These are phyloP conservation scores for Haplosporangium sp. DNA, from an alignment of 371 early-diverging fungal genomes.

Conservation along the genomic window DNA sequence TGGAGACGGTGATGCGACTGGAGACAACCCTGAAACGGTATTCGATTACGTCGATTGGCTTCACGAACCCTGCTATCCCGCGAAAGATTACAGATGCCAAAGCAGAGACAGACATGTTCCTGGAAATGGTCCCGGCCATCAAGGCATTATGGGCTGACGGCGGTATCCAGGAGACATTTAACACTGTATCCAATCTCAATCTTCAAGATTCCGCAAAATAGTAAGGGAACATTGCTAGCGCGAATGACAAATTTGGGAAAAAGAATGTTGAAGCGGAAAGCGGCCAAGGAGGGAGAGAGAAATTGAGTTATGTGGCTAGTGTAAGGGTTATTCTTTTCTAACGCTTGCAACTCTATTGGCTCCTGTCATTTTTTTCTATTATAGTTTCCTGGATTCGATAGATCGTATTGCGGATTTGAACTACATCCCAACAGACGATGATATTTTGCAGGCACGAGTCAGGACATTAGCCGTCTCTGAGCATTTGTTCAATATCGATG, in stretches of 20 bases:
- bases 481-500: slow-evolving; percentile 57
- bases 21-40: slow-evolving; percentile 43
- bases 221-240: slow-evolving; percentile 33
- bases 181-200: slow-evolving; percentile 37
- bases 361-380: neutral
- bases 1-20: slow-evolving; percentile 48
- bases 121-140: slow-evolving; percentile 55
- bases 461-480: slow-evolving; percentile 63
- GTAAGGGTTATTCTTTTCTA: neutral
- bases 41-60: slow-evolving; percentile 40
- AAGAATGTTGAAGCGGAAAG: neutral
- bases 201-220: slow-evolving; percentile 61
- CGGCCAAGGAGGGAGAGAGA: neutral
- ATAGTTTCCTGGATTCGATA: slow-evolving; percentile 58
- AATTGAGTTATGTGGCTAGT: neutral
- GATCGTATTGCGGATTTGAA: slow-evolving; percentile 55
- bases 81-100: slow-evolving; percentile 59
- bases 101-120: slow-evolving; percentile 52
- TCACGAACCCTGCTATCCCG: slow-evolving; percentile 55
- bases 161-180: slow-evolving; percentile 48
- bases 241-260: neutral
- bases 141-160: slow-evolving; percentile 57
- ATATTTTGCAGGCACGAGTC: slow-evolving; percentile 61
- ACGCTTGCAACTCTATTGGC: no score
- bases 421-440: slow-evolving; percentile 62